Conservation (phyloP, 495 filamentous ascomycete species). For the Podospora comata region DNA sequence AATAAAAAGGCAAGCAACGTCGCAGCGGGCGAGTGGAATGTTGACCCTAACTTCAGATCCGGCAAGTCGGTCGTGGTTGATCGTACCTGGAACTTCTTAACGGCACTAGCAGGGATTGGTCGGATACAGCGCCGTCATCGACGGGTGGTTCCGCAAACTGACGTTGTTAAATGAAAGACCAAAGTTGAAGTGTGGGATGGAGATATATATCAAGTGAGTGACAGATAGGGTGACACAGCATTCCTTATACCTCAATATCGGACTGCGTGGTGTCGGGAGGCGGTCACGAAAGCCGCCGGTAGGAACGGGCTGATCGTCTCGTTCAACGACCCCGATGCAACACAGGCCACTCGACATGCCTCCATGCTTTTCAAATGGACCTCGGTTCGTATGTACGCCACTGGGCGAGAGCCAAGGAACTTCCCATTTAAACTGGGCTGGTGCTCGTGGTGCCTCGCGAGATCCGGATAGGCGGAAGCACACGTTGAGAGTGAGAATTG, state of each 20-base stretch:
- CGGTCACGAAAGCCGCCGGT: neutral
- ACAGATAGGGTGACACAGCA: neutral
- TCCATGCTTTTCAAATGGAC: neutral
- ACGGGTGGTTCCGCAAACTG: neutral
- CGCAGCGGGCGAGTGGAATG: neutral
- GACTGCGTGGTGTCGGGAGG: neutral
- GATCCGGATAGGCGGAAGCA: neutral
- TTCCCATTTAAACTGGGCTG: neutral
- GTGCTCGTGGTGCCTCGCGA: neutral
- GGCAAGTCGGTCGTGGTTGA: neutral
- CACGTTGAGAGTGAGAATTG: neutral
- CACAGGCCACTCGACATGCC: neutral
- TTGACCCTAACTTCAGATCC: neutral
- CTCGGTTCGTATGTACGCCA: conserved; percentile 3
- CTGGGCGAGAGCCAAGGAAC: neutral
- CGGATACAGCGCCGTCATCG: neutral
- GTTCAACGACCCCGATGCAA: neutral
- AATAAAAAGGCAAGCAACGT: neutral
- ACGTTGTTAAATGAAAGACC: neutral
- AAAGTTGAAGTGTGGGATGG: neutral
- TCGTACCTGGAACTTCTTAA: neutral
- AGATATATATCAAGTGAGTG: neutral
- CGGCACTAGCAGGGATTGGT: neutral
- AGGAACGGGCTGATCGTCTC: neutral
- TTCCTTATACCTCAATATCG: neutral